Base-by-base conservation (phyloP, 2,329 filamentous ascomycete genomes). In the Lecanicillium sp. region DNA sequence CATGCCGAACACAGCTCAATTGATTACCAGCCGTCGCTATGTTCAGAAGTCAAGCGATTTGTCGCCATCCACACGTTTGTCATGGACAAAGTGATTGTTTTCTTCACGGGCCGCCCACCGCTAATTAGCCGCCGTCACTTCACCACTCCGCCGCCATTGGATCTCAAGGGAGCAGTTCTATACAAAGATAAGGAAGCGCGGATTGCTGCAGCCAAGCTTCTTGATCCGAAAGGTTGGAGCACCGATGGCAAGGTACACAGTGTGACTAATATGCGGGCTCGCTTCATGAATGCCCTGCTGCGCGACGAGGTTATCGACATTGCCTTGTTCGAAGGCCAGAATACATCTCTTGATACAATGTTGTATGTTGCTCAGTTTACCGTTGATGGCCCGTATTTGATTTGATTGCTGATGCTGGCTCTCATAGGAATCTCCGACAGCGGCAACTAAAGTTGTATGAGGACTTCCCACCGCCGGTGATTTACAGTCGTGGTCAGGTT, bases 301-400 rank as follows among this genome's bases (percentile, higher is more conserved):
- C 62, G 71, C 3, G 76, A 81, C 43, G 75, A 81, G 35, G 67
- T 81, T 5, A 60, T 81, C 4, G 72, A 79, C 44, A 61, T 79
- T 17, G 73, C 74, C 0, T 55, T 79, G 0, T 67, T 68, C 2
- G 47, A 37, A 2, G 37, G 28, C 0, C 40, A 42, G 7, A 41
- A 45, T 2, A 32, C 41, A 0, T 46, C 44, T 1, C 36, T 49
- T 3, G 47, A 50, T 13, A 41, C 39, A 10, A 28, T 56, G 2
- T 33, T 46, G 54, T 56, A 34, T 11, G 54, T 35, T 13, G n/a
- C n/a, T n/a, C n/a, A n/a, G n/a, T n/a, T n/a, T n/a, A n/a, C n/a
- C n/a, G n/a, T n/a, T n/a, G n/a, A n/a, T n/a, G n/a, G n/a, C n/a
- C n/a, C n/a, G n/a, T n/a, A n/a, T n/a, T n/a, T n/a, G n/a, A n/a